Base-by-base conservation (phyloP, 1,139 yeast species). In the Candida mesenterica region DNA sequence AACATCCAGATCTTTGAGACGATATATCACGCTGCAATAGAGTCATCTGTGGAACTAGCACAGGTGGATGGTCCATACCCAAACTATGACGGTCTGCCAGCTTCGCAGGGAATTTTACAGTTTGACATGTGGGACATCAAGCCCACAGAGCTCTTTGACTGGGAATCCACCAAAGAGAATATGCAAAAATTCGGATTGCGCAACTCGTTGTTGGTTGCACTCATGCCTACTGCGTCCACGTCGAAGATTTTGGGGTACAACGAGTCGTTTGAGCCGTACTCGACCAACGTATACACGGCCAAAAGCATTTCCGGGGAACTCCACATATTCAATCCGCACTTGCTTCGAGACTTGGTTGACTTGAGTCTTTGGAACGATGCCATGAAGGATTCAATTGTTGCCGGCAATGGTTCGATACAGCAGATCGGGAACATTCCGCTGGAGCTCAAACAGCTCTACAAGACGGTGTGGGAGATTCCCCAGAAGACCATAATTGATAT, bases 401-500 rank as follows among this genome's bases (percentile, higher is more conserved):
- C 83, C 30, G 79, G 82, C 46, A 83, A 86, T 47, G 98, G 98
- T 13, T 89, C 97, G 3, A 79, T 92, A 44, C 96, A 90, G 62
- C 64, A 72, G 42, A 77, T 92, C 40, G 77, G 82, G 35, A 77
- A 73, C 44, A 81, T 92, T 38, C 97, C 97, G 15, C 73, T 71
- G 28, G 87, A 83, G 30, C 60, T 89, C 48, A 89, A 87, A 59
- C 77, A 74, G 6, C 67, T 90, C 33, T 89, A 90, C 71, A 87
- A 84, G 66, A 92, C 98, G 1, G 97, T 89, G 13, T 92, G 98
- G 97, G 98, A 92, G 65, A 77, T 92, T 34, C 80, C 96, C 30
- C 98, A 92, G 60, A 83, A 81, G 65, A 75, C 77, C 12, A 79
- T 92, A 43, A 83, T 92, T 48, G 97, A 90, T 53, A 78, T 92